Base-by-base conservation (phyloP, 139 green algal genomes). In the Micromonas commoda region DNA sequence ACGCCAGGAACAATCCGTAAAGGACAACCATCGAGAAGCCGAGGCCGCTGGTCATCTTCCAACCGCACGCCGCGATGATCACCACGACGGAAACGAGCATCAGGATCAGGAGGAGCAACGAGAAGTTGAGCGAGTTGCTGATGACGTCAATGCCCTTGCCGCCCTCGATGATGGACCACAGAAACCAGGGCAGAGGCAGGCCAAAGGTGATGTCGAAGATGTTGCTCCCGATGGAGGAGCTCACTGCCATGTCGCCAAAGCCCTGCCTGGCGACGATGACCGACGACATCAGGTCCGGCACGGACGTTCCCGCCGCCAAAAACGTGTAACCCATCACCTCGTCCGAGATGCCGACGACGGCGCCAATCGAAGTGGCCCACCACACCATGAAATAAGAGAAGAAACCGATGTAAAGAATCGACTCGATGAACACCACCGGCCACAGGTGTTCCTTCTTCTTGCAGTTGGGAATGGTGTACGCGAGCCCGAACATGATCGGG, bases 331-430 rank as follows among this genome's bases (percentile, higher is more conserved):
- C 73, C 73, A 80, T 75, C 66, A 80, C 60, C 6, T 34, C 63
- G n/a, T 64, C 61, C n/a, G 13, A 5, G 21, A 72, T 60, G 26
- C 63, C 63, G 26, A 80, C 5, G 23, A 64, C 37, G 34, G 21
- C 24, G 24, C 73, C 73, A 52, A 80, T 20, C 20, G 24, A 16
- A 9, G 39, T 33, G 6, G 73, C 63, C 63, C 63, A 80, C 73
- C 51, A 71, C 21, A 80, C 73, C 73, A 80, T 80, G 24, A 73
- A 63, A 63, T 80, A 80, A 13, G 73, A 78, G 61, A 75, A 54
- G 29, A 72, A 33, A 5, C 31, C 73, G 34, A 80, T 73, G 28
- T 39, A 80, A 29, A 57, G 6, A 6, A 80, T 78, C 9, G 9
- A 37, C 39, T 28, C 63, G 63, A 74, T 19, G 37, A 80, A 80